Conservation (phyloP, 1,284 basidiomycete genomes). For the Ceratobasidium sp. region DNA sequence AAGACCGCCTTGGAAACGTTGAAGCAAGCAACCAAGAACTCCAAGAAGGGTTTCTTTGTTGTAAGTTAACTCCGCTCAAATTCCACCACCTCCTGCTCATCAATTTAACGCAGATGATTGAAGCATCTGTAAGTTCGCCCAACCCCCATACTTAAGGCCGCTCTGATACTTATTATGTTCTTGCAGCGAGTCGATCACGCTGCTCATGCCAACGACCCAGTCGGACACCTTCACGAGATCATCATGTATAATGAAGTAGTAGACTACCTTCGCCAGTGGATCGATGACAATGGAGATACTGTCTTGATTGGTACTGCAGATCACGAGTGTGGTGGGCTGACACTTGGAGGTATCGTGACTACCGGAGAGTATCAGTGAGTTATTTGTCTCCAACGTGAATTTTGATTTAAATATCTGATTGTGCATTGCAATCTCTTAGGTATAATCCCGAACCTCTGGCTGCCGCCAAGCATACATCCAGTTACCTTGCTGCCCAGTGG, state of each 20-base stretch:
- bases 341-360: conserved; percentile 49
- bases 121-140: conserved; percentile 35
- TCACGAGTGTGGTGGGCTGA: conserved; percentile 55
- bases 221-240: conserved; percentile 55
- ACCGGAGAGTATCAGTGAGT: conserved; percentile 36
- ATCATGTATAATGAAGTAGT: conserved; percentile 51
- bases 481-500: conserved; percentile 51
- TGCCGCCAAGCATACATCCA: conserved; percentile 53
- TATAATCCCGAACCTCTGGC: conserved; percentile 53
- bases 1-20: conserved; percentile 54
- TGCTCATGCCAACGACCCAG: conserved; percentile 56
- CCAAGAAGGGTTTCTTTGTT: conserved; percentile 55
- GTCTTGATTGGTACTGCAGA: conserved; percentile 54
- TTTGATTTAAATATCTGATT: background rate
- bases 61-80: conserved; percentile 48
- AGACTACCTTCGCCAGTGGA: conserved; percentile 52
- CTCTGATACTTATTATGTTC: background rate
- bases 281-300: conserved; percentile 52
- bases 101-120: too few species aligned
- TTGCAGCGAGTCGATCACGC: conserved; percentile 52
- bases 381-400: background rate
- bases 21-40: conserved; percentile 46
- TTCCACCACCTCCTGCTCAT: too few species aligned
- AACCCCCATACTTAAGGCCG: background rate
- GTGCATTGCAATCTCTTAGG: background rate